These are phyloP conservation scores for Pelargonium australe DNA, from an alignment of 441 rosid genomes.

Conservation along the genomic window DNA sequence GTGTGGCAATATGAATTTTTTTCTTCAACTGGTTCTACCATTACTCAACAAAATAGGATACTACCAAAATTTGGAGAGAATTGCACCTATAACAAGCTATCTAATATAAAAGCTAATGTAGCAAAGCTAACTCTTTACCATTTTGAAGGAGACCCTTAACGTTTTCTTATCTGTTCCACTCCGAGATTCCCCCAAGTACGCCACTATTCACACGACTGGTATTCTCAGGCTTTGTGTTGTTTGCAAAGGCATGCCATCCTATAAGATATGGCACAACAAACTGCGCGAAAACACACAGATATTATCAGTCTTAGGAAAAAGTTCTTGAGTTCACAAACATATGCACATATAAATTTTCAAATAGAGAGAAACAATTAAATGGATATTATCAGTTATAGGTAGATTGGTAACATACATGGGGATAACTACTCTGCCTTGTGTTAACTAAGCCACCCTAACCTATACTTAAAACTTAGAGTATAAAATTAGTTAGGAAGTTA, in stretches of 20 bases:
- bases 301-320: background rate
- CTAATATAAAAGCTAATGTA: background rate
- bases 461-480: background rate
- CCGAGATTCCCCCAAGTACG: constrained; percentile 60
- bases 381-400: background rate
- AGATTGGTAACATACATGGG: background rate
- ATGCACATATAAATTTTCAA: background rate
- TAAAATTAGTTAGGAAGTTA: background rate
- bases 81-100: background rate
- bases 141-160: background rate
- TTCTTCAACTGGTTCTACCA: background rate
- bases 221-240: constrained; percentile 47
- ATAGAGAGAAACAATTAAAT: background rate
- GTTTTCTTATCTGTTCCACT: constrained; percentile 55
- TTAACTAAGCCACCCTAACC: background rate
- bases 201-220: constrained; percentile 15
- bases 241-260: constrained; percentile 77
- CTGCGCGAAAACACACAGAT: constrained; percentile 34
- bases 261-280: constrained; percentile 74
- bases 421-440: background rate
- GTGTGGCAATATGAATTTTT: no score
- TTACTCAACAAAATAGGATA: background rate
- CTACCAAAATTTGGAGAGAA: background rate
- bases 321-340: background rate
- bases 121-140: background rate